Evolutionary conservation across 2,329 filamentous ascomycete species (phyloP).

Genomic region (Falciphora oryzae): DNA sequence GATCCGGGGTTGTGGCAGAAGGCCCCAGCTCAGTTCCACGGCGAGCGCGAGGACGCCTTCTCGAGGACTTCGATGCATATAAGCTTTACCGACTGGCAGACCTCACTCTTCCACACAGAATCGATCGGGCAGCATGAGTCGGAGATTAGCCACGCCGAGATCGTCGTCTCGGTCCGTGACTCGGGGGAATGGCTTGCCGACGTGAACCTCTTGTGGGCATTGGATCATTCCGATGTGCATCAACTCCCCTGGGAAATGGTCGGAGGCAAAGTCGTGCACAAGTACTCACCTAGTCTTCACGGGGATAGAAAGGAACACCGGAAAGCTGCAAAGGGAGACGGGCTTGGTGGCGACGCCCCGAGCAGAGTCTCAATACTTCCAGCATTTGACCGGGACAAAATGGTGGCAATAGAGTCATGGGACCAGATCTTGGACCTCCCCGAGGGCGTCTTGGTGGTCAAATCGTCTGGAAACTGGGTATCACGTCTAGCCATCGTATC

Average conservation of each 20-base stretch:
- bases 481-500: slow-evolving; percentile 2
- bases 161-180: background rate
- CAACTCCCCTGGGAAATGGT: too few species aligned
- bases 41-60: slow-evolving; percentile 1
- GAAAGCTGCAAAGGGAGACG: background rate
- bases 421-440: slow-evolving; percentile 3
- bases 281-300: too few species aligned
- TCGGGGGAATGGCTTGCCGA: background rate
- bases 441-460: background rate
- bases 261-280: too few species aligned
- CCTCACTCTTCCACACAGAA: background rate
- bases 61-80: background rate
- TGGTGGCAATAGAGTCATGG: background rate
- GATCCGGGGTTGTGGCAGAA: background rate
- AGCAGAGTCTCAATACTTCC: background rate
- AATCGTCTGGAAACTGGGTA: background rate
- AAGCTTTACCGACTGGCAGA: slow-evolving; percentile 1
- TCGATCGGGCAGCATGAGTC: background rate
- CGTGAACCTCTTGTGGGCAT: background rate
- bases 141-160: background rate
- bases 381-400: background rate
- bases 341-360: background rate
- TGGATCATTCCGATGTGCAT: background rate
- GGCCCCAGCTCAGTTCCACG: background rate
- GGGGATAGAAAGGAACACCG: background rate